Evolutionary conservation across 148 eudicot species (phyloP).

Genomic region (Rhododendron williamsianum): DNA sequence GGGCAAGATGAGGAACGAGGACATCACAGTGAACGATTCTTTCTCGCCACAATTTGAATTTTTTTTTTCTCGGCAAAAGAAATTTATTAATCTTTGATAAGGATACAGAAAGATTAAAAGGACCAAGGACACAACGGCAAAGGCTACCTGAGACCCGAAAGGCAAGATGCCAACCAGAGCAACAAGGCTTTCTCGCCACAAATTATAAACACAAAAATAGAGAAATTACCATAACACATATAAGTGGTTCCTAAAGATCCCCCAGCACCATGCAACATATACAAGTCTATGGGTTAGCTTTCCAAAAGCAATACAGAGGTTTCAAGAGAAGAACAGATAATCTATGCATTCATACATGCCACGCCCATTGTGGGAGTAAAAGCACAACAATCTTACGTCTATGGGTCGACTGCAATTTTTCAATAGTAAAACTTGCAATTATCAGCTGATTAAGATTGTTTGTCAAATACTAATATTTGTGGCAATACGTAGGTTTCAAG

Average conservation of each 20-base stretch:
- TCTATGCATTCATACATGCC: background rate
- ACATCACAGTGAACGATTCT: background rate
- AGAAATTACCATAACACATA: background rate
- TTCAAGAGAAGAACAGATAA: background rate
- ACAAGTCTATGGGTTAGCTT: background rate
- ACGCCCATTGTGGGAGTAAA: background rate
- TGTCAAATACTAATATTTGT: background rate
- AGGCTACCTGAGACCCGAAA: too few species aligned
- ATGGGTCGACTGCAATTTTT: background rate
- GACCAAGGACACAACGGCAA: too few species aligned
- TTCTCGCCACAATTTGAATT: background rate
- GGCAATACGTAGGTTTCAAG: background rate
- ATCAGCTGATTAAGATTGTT: background rate
- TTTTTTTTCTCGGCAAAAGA: too few species aligned
- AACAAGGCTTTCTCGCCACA: background rate
- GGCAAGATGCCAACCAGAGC: too few species aligned
- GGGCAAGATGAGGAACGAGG: background rate
- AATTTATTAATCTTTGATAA: too few species aligned
- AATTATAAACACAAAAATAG: background rate
- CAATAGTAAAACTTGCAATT: background rate
- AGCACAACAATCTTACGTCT: background rate
- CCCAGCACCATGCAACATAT: background rate
- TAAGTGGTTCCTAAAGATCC: background rate
- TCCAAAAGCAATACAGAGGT: background rate
- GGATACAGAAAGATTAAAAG: too few species aligned